Evolutionary conservation across 257 asterid genomes (phyloP), one percentile per base, ranked within the genome.

Genomic region (Solanum tacnaense): DNA sequence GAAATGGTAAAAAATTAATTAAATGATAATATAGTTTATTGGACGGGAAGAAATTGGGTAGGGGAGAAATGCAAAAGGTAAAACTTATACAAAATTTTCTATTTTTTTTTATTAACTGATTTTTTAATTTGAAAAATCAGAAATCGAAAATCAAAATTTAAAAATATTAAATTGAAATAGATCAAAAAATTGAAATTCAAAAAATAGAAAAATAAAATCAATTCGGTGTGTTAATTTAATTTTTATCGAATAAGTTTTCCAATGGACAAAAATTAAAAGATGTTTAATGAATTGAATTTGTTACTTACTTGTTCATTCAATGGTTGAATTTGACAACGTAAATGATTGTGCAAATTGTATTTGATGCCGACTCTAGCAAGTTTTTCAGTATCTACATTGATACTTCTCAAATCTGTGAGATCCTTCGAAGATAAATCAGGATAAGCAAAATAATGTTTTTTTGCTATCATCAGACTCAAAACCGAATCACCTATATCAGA

Each of bases 311-410:
- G 93, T 35, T 13, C 25, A 5, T 56, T 62, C 23, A 92, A 92
- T 1, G 85, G 16, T 15, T 85, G 9, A 1, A 13, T 70, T 29
- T 70, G 75, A 13, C 92, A 94, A 11, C 91, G 91, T 36, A 94
- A 74, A 82, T 68, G 86, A 2, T 32, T 21, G 34, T 93, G 92
- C 58, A 95, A 88, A 18, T 35, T n/a, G 36, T 88, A 84, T 41
- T 87, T 91, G 68, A 92, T 4, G 5, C 92, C 89, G 9, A 70
- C 96, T 3, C 94, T 93, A 1, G 96, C 97, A 23, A 95, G 96
- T 89, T 94, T 95, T 89, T 95, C 97, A 0, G 91, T 94, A 20
- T 93, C 94, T 1, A 93, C 96, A 15, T 94, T 95, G 62, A 85
- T 89, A 0, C 94, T 91, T 13, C 96, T 94, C 25, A 95, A 93